Conservation (phyloP, 2,329 filamentous ascomycete genomes). For the Penicillium sumatraense region DNA sequence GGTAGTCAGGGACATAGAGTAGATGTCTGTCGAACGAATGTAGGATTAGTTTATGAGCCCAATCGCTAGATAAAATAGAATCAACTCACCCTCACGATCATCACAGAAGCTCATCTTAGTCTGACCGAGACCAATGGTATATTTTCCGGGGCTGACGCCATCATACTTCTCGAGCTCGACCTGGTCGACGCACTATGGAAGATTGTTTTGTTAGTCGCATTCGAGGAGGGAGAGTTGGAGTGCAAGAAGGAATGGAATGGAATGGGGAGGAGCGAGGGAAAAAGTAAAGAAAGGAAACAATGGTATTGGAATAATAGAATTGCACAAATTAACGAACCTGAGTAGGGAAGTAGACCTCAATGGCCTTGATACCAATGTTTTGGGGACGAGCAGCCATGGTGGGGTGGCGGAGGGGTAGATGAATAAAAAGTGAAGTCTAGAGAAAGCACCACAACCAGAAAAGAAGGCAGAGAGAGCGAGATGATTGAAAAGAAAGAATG, state of each 20-base stretch:
- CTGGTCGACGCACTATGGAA: constrained; percentile 77
- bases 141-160: constrained; percentile 80
- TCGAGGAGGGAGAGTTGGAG: no score
- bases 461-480: constrained; percentile 2
- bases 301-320: background rate
- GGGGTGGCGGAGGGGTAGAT: constrained; percentile 30
- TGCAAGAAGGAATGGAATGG: no score
- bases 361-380: constrained; percentile 92
- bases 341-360: constrained; percentile 85
- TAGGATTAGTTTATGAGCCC: constrained; percentile 12
- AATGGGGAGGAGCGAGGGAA: no score
- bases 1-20: constrained; percentile 80
- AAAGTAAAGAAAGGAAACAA: background rate
- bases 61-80: background rate
- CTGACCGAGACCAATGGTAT: constrained; percentile 89
- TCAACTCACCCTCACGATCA: constrained; percentile 77
- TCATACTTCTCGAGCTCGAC: constrained; percentile 83
- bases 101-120: constrained; percentile 93
- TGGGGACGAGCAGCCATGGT: constrained; percentile 76
- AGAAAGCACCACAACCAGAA: constrained; percentile 7
- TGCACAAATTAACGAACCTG: constrained; percentile 69
- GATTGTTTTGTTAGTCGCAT: constrained; percentile 19
- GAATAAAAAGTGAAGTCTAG: constrained; percentile 10
- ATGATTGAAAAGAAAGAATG: constrained; percentile 1
- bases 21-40: constrained; percentile 68